Evolutionary conservation across 306 rosid species (phyloP).

Genomic region (Aeschynomene evenia): DNA sequence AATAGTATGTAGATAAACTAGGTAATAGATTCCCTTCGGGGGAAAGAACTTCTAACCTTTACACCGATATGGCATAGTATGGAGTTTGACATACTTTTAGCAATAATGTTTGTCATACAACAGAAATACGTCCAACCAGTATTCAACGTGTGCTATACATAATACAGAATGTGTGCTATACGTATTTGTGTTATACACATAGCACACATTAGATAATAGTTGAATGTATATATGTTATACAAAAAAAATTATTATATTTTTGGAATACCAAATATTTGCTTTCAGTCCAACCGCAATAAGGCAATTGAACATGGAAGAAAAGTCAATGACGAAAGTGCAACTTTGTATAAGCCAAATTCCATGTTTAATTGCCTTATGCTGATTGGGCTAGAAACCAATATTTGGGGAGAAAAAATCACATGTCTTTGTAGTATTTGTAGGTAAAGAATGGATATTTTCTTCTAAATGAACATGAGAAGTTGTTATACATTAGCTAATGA

Average conservation of each 20-base stretch:
- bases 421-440: neutral
- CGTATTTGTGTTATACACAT: too few relatives aligned
- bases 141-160: too few relatives aligned
- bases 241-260: too few relatives aligned
- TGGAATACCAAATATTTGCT: neutral
- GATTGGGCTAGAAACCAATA: neutral
- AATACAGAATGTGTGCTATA: too few relatives aligned
- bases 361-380: neutral
- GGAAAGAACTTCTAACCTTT: neutral
- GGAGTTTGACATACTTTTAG: too few relatives aligned
- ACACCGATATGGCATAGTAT: too few relatives aligned
- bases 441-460: neutral
- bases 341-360: neutral
- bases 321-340: too few relatives aligned
- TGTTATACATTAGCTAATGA: neutral
- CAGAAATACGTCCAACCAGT: too few relatives aligned
- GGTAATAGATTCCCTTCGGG: neutral
- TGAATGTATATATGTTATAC: too few relatives aligned
- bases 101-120: too few relatives aligned
- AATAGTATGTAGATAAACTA: too few relatives aligned
- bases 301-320: neutral
- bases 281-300: conserved; percentile 1
- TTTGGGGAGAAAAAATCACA: neutral
- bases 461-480: neutral
- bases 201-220: too few relatives aligned